A percentile compares a stretch with the other conserved stretches of the same genome.
Conservation (phyloP, 257 asterid genomes). For the Nicotiana otophora region DNA sequence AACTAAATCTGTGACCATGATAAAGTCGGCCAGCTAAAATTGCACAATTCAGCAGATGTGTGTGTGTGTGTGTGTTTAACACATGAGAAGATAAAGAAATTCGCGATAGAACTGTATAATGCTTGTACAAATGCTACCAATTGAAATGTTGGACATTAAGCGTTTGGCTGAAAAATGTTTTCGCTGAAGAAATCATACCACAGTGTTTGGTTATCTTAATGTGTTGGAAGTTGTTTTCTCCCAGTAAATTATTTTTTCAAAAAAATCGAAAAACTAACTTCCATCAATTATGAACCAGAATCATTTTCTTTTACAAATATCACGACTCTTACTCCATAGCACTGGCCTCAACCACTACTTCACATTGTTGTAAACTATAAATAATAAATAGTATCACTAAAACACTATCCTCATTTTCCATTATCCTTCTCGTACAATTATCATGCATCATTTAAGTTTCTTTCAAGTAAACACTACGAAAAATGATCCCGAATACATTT, state of each 20-base stretch:
- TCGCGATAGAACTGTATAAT: neutral
- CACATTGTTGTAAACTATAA: neutral
- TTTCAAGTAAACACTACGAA: neutral
- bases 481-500: neutral
- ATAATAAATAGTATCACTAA: neutral
- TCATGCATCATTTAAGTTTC: neutral
- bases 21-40: neutral
- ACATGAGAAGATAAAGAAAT: neutral
- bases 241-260: neutral
- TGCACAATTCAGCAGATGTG: neutral
- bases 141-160: neutral
- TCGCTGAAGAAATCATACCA: neutral
- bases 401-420: neutral
- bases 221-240: neutral
- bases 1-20: neutral
- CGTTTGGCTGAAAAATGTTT: neutral
- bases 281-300: neutral
- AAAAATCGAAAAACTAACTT: neutral
- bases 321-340: neutral
- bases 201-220: neutral
- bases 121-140: neutral
- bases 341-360: neutral
- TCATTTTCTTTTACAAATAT: neutral
- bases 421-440: neutral
- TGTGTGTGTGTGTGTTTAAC: no score